Conservation (phyloP, 495 filamentous ascomycete genomes). For the Parmelia sp. region DNA sequence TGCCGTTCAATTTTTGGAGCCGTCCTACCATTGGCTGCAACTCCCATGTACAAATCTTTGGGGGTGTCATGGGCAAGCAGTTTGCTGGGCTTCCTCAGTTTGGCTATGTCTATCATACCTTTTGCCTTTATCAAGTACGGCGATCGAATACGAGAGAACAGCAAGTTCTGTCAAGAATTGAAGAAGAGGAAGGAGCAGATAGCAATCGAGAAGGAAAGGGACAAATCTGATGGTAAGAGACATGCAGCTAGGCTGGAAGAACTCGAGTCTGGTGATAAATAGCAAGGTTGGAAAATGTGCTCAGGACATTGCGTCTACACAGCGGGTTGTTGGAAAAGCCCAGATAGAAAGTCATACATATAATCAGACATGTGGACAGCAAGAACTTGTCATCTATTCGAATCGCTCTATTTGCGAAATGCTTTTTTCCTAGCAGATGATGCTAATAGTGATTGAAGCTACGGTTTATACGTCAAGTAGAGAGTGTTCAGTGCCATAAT, state of each 20-base stretch:
- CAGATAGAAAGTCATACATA: not conserved
- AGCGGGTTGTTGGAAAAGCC: not conserved
- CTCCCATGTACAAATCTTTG: constrained; percentile 38
- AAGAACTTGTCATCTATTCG: no score
- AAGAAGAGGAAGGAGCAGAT: constrained; percentile 15
- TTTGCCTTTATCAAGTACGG: constrained; percentile 40
- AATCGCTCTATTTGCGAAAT: no score
- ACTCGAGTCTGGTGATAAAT: not conserved
- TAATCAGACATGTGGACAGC: not conserved
- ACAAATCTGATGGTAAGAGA: not conserved
- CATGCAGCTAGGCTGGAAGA: constrained; percentile 1
- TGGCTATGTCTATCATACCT: constrained; percentile 37
- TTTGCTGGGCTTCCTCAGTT: constrained; percentile 42
- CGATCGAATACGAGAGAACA: constrained; percentile 29
- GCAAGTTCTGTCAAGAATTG: constrained; percentile 20
- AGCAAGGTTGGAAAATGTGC: not conserved
- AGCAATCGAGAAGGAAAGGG: constrained; percentile 2
- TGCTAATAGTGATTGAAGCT: no score
- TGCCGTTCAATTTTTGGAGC: constrained; percentile 58
- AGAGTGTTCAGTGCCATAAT: no score
- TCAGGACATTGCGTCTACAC: not conserved
- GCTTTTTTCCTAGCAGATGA: no score
- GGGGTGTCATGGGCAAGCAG: constrained; percentile 43
- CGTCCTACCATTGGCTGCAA: constrained; percentile 40
- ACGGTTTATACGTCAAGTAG: no score